Percentiles rank a stretch among this genome's conserved stretches.
phyloP scores from a whole-genome alignment of 768 basidiomycete genomes.

The Imleria badia region DNA sequence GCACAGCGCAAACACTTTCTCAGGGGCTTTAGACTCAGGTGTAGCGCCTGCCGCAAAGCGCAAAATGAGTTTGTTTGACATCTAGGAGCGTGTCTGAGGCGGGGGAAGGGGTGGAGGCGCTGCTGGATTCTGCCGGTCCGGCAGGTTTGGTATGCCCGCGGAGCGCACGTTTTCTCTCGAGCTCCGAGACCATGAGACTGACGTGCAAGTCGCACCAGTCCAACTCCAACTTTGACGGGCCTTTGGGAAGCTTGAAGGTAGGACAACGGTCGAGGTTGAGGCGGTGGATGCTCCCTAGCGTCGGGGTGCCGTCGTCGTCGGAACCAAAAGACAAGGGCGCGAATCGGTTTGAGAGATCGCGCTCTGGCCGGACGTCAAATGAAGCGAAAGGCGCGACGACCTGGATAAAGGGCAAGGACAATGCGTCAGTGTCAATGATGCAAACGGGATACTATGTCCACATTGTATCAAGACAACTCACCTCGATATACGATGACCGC shows the following conservation, averaged over 20 bases:
- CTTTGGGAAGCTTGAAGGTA: constrained; percentile 22
- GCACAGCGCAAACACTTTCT: constrained; percentile 16
- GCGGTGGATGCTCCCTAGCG: constrained; percentile 40
- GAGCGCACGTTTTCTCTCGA: neutral
- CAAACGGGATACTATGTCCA: neutral
- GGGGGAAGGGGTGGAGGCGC: no score
- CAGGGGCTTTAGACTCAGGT: neutral
- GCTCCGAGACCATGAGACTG: constrained; percentile 25
- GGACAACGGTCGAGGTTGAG: constrained; percentile 38
- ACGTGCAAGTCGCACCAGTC: constrained; percentile 33
- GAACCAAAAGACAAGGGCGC: constrained; percentile 18
- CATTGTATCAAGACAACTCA: neutral
- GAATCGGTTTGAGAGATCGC: constrained; percentile 24
- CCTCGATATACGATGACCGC: constrained; percentile 49
- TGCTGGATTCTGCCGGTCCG: no score
- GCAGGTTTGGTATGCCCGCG: no score
- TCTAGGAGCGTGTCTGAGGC: constrained; percentile 21
- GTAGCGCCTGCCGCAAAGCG: constrained; percentile 8
- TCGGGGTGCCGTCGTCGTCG: constrained; percentile 3
- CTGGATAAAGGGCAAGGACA: constrained; percentile 3
- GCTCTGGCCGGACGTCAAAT: constrained; percentile 21
- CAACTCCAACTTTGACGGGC: neutral
- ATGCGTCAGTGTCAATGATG: neutral
- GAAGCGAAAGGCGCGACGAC: constrained; percentile 19
- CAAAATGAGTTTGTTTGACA: constrained; percentile 34